These are phyloP conservation scores for Keqinozyma sinolaborantium DNA, from an alignment of 1,139 yeast species.

Conservation along the genomic window DNA sequence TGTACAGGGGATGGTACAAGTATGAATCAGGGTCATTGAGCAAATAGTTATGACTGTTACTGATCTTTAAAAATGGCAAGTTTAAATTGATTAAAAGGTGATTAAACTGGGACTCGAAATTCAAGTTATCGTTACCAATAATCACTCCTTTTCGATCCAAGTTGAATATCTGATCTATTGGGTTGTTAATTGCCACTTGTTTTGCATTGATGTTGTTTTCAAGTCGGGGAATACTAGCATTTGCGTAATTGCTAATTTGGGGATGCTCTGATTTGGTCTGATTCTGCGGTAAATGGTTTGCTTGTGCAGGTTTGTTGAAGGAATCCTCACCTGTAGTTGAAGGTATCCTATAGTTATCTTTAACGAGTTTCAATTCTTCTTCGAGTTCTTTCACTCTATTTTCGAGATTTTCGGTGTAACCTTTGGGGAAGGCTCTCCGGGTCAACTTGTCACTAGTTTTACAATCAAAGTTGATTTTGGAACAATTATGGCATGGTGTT, in stretches of 20 bases:
- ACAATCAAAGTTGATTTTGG: conserved; percentile 62
- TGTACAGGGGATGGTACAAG: conserved; percentile 40
- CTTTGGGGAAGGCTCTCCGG: conserved; percentile 71
- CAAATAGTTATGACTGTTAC: conserved; percentile 44
- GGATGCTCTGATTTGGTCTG: background rate
- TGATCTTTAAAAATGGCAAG: conserved; percentile 44
- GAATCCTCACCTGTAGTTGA: conserved; percentile 1
- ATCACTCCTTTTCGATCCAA: conserved; percentile 43
- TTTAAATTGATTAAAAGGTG: conserved; percentile 43
- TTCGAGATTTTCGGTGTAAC: conserved; percentile 73
- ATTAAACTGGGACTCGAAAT: conserved; percentile 48
- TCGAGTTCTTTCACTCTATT: conserved; percentile 57
- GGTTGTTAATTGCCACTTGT: conserved; percentile 31
- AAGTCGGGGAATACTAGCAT: background rate
- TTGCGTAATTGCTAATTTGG: background rate
- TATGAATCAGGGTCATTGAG: conserved; percentile 44
- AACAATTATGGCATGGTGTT: conserved; percentile 68
- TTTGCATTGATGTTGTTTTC: conserved; percentile 3
- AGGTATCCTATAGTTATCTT: conserved; percentile 13
- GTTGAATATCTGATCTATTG: conserved; percentile 48
- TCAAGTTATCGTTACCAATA: conserved; percentile 47
- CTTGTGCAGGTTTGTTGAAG: background rate
- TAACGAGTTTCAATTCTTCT: conserved; percentile 47
- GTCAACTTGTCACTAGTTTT: conserved; percentile 69
- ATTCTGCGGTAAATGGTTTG: background rate